These are phyloP conservation scores for Hansfordia pulvinata DNA, from an alignment of 2,329 filamentous ascomycete species.

Conservation along the genomic window DNA sequence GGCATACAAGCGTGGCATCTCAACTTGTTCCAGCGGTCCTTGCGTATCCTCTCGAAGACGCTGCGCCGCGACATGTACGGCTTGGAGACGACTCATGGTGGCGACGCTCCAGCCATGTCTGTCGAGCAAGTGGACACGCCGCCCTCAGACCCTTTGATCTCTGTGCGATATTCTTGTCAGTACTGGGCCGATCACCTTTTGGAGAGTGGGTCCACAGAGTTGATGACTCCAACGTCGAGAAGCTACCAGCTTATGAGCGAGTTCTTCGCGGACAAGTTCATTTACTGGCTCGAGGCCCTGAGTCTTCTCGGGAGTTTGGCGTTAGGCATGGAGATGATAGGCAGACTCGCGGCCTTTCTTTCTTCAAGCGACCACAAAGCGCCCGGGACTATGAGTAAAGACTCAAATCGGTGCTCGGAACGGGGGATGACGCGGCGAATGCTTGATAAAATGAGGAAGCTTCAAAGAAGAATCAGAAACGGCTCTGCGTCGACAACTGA, in stretches of 20 bases:
- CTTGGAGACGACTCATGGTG: too few relatives aligned
- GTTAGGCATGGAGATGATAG: constrained; percentile 10
- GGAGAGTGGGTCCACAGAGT: not conserved
- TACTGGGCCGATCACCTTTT: constrained; percentile 18
- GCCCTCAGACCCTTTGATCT: constrained; percentile 9
- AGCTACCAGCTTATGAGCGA: constrained; percentile 17
- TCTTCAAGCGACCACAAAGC: too few relatives aligned
- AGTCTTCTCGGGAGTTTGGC: constrained; percentile 14
- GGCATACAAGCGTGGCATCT: constrained; percentile 13
- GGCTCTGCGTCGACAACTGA: too few relatives aligned
- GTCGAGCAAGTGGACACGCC: constrained; percentile 8
- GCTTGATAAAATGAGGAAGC: too few relatives aligned
- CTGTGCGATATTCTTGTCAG: constrained; percentile 14
- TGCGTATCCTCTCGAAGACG: constrained; percentile 12
- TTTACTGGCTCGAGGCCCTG: constrained; percentile 27
- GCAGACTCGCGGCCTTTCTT: too few relatives aligned
- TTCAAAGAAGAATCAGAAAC: too few relatives aligned
- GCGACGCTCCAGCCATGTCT: constrained; percentile 5
- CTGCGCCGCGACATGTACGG: constrained; percentile 20
- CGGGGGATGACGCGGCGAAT: too few relatives aligned
- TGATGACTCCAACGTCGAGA: constrained; percentile 11
- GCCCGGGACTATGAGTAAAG: too few relatives aligned
- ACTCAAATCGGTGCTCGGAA: too few relatives aligned
- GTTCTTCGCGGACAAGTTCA: constrained; percentile 19
- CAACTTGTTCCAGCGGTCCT: constrained; percentile 17